Base-by-base conservation (phyloP, 768 basidiomycete genomes). In the Lactarius sp. region DNA sequence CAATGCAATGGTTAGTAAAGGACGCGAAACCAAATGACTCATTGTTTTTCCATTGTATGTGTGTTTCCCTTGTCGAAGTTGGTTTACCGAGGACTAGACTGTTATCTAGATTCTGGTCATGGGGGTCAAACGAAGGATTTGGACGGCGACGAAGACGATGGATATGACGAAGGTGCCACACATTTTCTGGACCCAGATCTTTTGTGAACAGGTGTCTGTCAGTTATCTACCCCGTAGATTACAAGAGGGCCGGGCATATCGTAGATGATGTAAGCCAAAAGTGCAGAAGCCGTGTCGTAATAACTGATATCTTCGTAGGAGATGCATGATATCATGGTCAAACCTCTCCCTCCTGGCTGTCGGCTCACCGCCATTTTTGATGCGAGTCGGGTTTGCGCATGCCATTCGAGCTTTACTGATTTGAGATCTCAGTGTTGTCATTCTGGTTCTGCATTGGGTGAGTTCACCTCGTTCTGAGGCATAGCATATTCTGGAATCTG, bases 181-280 rank as follows among this genome's bases (percentile, higher is more conserved):
- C 37, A 27, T 22, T 41, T 18, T 13, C 5, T 2, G 41, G 13
- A 18, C 60, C 3, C 14, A 16, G 22, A 47, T 36, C 1, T 56
- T 51, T 39, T n/a, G 31, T 50, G 54, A 36, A 64, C 39, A 9
- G 9, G 22, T 18, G 18, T 36, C 33, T n/a, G n/a, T 3, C 63
- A 88, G 89, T 87, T 31, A 95, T 98, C 68, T 98, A 86, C 71
- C 97, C 96, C 0, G 72, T 94, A 20, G 96, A 99, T 74, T 91
- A 85, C 78, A 82, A 90, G 77, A 74, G 77, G 47, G 77, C 77
- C 0, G 91, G 93, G 0, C 80, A 88, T 59, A 94, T 99, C 59
- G 75, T 93, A 18, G 96, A 90, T 66, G 87, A 89, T 66, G 85
- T 85, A 55, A 71, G 82, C 33, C 4, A 34, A 20, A 27, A 8